A percentile compares a stretch with the other conserved stretches of the same genome.
Evolutionary conservation across 306 rosid species (phyloP).

Genomic region (Cucumis cinereus): DNA sequence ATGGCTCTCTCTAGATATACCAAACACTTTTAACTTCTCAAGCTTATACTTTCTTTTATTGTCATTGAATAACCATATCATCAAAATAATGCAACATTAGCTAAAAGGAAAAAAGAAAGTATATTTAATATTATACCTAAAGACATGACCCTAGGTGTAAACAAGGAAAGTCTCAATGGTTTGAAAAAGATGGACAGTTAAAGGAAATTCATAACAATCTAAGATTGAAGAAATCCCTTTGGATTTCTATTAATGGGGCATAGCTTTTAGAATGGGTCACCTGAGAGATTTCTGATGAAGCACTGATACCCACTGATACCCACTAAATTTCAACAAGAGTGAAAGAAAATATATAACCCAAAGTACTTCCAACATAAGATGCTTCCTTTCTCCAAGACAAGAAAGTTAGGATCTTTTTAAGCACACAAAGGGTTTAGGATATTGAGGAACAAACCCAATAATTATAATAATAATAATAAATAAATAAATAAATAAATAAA

Average conservation of each 20-base stretch:
- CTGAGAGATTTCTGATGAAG: background rate
- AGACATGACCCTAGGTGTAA: background rate
- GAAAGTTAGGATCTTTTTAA: background rate
- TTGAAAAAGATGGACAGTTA: background rate
- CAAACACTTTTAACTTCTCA: no score
- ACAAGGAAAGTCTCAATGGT: background rate
- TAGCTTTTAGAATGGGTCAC: background rate
- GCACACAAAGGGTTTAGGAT: background rate
- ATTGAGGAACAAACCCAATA: background rate
- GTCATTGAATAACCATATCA: no score
- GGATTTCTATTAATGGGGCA: background rate
- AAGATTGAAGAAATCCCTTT: background rate
- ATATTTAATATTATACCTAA: background rate
- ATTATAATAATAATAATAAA: no score
- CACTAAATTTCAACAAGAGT: background rate
- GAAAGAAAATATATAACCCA: background rate
- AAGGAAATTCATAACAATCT: background rate
- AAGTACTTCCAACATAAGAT: background rate
- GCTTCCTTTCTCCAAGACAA: background rate
- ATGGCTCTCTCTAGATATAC: no score
- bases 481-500: no score
- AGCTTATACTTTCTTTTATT: no score
- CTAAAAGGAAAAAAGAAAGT: no score
- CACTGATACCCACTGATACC: background rate
- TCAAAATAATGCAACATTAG: background rate